A percentile compares a stretch with the other conserved stretches of the same genome.
These are phyloP conservation scores for Mortierella alpina DNA, from an alignment of 192 early-diverging fungal species.

Conservation along the genomic window DNA sequence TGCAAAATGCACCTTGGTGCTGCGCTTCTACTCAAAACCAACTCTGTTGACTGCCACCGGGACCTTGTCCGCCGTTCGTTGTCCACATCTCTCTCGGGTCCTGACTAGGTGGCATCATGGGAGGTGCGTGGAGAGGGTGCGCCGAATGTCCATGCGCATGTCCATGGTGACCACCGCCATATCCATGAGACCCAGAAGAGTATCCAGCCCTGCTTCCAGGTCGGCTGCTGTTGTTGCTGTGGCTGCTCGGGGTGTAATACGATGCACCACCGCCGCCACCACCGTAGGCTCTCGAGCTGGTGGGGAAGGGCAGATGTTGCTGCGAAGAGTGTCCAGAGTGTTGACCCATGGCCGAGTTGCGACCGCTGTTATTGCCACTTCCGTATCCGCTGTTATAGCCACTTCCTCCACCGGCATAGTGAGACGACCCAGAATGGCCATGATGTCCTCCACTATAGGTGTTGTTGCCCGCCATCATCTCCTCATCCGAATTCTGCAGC, in stretches of 20 bases:
- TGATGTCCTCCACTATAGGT: not conserved
- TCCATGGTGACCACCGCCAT: slow-evolving; percentile 17
- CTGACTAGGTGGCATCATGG: slow-evolving; percentile 28
- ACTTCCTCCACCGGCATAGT: slow-evolving; percentile 29
- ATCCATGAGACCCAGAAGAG: slow-evolving; percentile 15
- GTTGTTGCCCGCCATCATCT: slow-evolving; percentile 33
- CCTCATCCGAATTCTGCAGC: slow-evolving; percentile 45
- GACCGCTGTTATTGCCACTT: slow-evolving; percentile 42
- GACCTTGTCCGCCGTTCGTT: slow-evolving; percentile 37
- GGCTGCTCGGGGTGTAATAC: slow-evolving; percentile 7
- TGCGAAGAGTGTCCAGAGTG: slow-evolving; percentile 18
- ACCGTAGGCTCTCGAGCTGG: slow-evolving; percentile 28
- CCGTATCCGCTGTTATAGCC: slow-evolving; percentile 42
- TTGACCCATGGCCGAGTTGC: slow-evolving; percentile 43
- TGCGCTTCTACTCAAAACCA: slow-evolving; percentile 26
- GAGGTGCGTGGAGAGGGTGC: slow-evolving; percentile 5
- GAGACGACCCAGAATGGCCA: not conserved
- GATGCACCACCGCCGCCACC: slow-evolving; percentile 23
- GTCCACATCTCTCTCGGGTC: slow-evolving; percentile 55
- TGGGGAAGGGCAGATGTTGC: slow-evolving; percentile 31
- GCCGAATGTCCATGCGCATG: slow-evolving; percentile 9
- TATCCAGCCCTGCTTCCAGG: slow-evolving; percentile 44
- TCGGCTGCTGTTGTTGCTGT: slow-evolving; percentile 38
- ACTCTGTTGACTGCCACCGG: slow-evolving; percentile 44
- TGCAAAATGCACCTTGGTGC: not conserved